phyloP scores from a whole-genome alignment of 208 protist genomes.

The Naegleria gruberi region DNA sequence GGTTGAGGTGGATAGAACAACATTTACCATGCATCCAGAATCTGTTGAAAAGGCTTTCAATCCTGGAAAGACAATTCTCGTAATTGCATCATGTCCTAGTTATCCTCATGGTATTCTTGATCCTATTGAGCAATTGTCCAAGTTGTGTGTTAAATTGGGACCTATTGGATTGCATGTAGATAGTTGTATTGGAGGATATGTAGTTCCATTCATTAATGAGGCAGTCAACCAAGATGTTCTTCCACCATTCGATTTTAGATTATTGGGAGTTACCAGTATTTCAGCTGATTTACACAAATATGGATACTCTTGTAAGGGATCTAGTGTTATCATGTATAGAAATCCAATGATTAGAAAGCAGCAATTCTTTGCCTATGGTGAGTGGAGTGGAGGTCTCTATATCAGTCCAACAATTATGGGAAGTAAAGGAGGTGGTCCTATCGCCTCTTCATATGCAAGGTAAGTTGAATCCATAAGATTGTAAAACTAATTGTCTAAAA shows the following conservation, averaged over 20 bases:
- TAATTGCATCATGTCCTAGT: constrained; percentile 25
- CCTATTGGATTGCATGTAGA: constrained; percentile 26
- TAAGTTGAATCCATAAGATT: background rate
- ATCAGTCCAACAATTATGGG: constrained; percentile 19
- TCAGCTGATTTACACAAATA: constrained; percentile 33
- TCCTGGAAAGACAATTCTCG: constrained; percentile 25
- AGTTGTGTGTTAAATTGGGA: background rate
- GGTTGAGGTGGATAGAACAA: background rate
- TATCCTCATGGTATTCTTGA: constrained; percentile 31
- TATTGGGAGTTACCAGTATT: constrained; percentile 27
- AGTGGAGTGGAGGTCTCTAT: constrained; percentile 28
- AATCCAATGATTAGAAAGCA: constrained; percentile 21
- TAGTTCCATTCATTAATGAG: constrained; percentile 13
- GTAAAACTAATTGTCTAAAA: too few relatives aligned
- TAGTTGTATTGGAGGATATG: constrained; percentile 29
- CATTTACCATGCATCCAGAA: background rate
- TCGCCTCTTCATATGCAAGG: background rate
- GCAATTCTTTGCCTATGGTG: constrained; percentile 25
- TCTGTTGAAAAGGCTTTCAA: background rate
- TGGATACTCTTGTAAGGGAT: constrained; percentile 30
- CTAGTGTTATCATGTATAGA: constrained; percentile 21
- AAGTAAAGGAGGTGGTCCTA: constrained; percentile 16
- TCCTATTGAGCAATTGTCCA: constrained; percentile 16
- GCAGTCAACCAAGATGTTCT: background rate
- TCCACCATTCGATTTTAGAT: constrained; percentile 26